phyloP scores from a whole-genome alignment of 2,329 filamentous ascomycete genomes.

The Calonectria montana region DNA sequence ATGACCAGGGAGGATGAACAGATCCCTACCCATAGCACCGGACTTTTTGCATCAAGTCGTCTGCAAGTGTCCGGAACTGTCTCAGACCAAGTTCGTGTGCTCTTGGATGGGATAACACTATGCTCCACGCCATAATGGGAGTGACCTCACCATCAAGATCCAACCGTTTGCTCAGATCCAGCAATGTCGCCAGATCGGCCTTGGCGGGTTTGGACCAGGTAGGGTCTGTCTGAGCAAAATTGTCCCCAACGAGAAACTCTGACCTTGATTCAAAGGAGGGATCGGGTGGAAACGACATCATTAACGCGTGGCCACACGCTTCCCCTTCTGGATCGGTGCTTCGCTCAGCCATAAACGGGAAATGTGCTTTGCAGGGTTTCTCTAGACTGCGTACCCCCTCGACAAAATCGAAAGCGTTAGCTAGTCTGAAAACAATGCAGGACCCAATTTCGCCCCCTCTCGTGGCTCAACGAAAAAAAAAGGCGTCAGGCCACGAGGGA shows the following conservation, averaged over 20 bases:
- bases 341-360: constrained; percentile 80
- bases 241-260: constrained; percentile 65
- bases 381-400: constrained; percentile 75
- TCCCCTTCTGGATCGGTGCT: constrained; percentile 70
- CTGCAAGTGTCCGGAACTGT: constrained; percentile 79
- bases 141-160: constrained; percentile 92
- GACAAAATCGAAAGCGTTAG: constrained; percentile 58
- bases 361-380: constrained; percentile 91
- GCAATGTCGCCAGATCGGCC: constrained; percentile 80
- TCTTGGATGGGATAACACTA: constrained; percentile 78
- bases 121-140: constrained; percentile 94
- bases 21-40: constrained; percentile 88
- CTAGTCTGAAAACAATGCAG: constrained; percentile 42
- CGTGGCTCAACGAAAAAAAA: constrained; percentile 27
- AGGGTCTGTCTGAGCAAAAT: constrained; percentile 49
- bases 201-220: constrained; percentile 78
- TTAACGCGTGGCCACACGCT: constrained; percentile 89
- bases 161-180: constrained; percentile 85
- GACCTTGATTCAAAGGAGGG: constrained; percentile 61
- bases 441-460: background rate
- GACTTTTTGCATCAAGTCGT: constrained; percentile 82
- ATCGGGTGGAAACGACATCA: constrained; percentile 89
- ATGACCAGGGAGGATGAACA: background rate
- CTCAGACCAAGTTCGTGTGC: constrained; percentile 72
- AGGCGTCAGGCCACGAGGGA: constrained; percentile 57